A percentile compares a stretch with the other conserved stretches of the same genome.
These are phyloP conservation scores for Penicillium hordei DNA, from an alignment of 2,329 filamentous ascomycete species.

Conservation along the genomic window DNA sequence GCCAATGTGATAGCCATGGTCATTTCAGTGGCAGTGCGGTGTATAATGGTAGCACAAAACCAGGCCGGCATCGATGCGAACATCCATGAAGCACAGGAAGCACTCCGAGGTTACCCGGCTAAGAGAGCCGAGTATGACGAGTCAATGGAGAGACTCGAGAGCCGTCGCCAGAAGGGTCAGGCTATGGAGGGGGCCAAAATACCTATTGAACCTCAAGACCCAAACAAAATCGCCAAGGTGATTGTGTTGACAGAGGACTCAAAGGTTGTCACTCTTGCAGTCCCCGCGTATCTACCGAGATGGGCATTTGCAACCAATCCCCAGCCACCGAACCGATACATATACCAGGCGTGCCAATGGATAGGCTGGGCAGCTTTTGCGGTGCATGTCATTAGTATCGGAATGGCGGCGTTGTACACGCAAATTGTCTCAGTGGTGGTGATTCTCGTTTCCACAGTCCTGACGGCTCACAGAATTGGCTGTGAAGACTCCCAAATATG, in stretches of 20 bases:
- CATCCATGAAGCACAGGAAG: neutral
- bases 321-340: neutral
- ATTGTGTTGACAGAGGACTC: neutral
- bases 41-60: neutral
- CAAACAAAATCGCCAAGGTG: neutral
- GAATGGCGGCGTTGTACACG: neutral
- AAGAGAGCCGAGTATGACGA: neutral
- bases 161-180: neutral
- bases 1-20: neutral
- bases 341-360: neutral
- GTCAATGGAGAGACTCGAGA: neutral
- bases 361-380: neutral
- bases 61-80: neutral
- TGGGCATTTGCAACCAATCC: neutral
- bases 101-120: neutral
- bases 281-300: neutral
- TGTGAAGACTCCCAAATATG: slow-evolving; percentile 8
- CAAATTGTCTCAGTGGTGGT: neutral
- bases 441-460: slow-evolving; percentile 9
- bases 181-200: neutral
- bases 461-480: slow-evolving; percentile 9
- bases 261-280: neutral
- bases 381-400: neutral
- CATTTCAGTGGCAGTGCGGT: neutral
- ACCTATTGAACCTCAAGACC: neutral